Base-by-base conservation (phyloP, 495 filamentous ascomycete species). In the Aspergillus diversus region DNA sequence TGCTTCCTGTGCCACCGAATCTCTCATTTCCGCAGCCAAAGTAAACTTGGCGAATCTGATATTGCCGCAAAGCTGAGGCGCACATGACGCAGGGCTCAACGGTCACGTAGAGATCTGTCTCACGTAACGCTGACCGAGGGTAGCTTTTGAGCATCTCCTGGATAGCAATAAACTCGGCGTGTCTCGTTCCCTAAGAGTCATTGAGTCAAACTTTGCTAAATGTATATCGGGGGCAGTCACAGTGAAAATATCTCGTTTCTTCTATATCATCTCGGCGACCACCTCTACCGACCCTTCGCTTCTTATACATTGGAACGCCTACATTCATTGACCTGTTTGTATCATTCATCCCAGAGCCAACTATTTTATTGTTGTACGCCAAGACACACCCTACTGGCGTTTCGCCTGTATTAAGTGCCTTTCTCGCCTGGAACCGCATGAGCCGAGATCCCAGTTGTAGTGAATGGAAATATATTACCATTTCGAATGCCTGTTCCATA, bases 1-100 rank as follows among this genome's bases (percentile, higher is more conserved):
- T 94, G 39, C 95, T 93, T 7, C 96, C 95, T 48, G 91, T 96
- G 33, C 95, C 95, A 15, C 95, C 95, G 78, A 99, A 99, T 50
- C 94, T 89, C 69, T 97, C 95, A 77, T 99, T 99, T 51, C 87
- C 81, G 61, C 92, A 96, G n/a, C 95, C 96, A 74, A 91, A 98
- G 75, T 91, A 97, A 3, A 98, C 95, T 56, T 84, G 86, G 57
- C 88, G 83, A 69, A 99, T 89, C 6, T 84, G 81, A 56, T 92
- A 86, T 72, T 98, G 96, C 33, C 90, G 87, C 34, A 99, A 83
- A 33, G 93, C 84, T n/a, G 92, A 92, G 3, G 95, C 94, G 70
- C 95, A 99, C 95, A 99, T 99, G 69, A 99, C 88, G 72, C 95
- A 99, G 2, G 95, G 95, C 72, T 99, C 95, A 54, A 98, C 93